Conservation (phyloP, 306 rosid species). For the Herpetospermum pedunculosum region DNA sequence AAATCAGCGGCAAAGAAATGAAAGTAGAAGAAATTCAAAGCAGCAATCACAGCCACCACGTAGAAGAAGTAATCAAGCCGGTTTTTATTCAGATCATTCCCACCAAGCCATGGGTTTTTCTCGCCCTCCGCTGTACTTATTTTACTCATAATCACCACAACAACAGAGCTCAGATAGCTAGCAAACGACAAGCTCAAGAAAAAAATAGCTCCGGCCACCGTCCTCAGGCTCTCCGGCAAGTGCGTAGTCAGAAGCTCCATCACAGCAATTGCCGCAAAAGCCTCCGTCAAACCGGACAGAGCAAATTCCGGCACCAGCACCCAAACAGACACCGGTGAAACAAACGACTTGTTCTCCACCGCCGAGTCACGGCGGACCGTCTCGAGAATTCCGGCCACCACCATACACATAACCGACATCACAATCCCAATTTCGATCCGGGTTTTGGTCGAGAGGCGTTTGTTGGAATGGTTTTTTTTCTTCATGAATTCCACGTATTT, state of each 20-base stretch:
- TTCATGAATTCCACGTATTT: slow-evolving; percentile 18
- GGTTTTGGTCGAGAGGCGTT: slow-evolving; percentile 29
- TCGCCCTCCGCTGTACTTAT: slow-evolving; percentile 7
- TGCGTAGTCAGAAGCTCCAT: slow-evolving; percentile 45
- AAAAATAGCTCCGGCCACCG: slow-evolving; percentile 49
- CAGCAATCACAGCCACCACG: slow-evolving; percentile 30
- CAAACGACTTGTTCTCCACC: slow-evolving; percentile 10
- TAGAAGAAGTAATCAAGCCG: slow-evolving; percentile 46
- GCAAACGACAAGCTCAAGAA: slow-evolving; percentile 34
- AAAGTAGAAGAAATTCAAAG: slow-evolving; percentile 31
- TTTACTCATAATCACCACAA: slow-evolving; percentile 14
- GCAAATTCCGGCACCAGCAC: slow-evolving; percentile 43
- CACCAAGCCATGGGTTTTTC: slow-evolving; percentile 33
- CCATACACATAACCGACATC: slow-evolving; percentile 35
- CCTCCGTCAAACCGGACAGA: slow-evolving; percentile 40
- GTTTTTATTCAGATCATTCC: slow-evolving; percentile 50
- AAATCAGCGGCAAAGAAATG: slow-evolving; percentile 23
- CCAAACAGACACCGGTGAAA: slow-evolving; percentile 26
- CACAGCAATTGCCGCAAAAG: slow-evolving; percentile 42
- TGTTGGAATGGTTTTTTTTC: not conserved
- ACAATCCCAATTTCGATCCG: slow-evolving; percentile 32
- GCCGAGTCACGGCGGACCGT: slow-evolving; percentile 24
- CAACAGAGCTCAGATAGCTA: slow-evolving; percentile 25
- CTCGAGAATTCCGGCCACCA: slow-evolving; percentile 31
- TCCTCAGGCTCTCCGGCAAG: slow-evolving; percentile 53